These are phyloP conservation scores for Striga hermonthica DNA, from an alignment of 305 asterid species.

Conservation along the genomic window DNA sequence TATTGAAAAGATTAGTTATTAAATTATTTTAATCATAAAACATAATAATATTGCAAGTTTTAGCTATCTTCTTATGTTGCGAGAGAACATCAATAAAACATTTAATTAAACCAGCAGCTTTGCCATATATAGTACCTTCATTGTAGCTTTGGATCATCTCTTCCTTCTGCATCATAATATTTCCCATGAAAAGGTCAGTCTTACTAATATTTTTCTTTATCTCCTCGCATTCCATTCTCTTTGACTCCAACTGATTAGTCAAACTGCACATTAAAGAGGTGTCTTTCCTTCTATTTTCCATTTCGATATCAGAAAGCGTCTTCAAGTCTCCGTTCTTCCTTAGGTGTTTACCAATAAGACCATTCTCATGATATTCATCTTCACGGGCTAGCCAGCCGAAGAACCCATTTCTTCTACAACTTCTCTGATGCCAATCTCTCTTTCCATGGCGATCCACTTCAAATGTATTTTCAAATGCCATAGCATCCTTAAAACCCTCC, in stretches of 20 bases:
- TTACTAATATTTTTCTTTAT: slow-evolving; percentile 54
- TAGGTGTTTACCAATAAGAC: slow-evolving; percentile 54
- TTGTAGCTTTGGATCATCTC: slow-evolving; percentile 50
- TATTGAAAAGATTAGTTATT: slow-evolving; percentile 6
- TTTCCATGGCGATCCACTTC: slow-evolving; percentile 61
- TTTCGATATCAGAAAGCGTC: slow-evolving; percentile 57
- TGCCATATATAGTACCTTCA: slow-evolving; percentile 42
- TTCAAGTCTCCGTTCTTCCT: slow-evolving; percentile 64
- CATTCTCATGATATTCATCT: slow-evolving; percentile 46
- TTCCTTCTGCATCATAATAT: slow-evolving; percentile 55
- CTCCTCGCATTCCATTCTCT: slow-evolving; percentile 52
- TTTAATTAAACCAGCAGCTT: slow-evolving; percentile 25
- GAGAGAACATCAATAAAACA: slow-evolving; percentile 21
- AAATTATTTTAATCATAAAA: slow-evolving; percentile 14
- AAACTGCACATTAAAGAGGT: slow-evolving; percentile 43
- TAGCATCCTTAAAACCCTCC: slow-evolving; percentile 66
- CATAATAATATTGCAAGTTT: slow-evolving; percentile 13
- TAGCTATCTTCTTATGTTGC: slow-evolving; percentile 4
- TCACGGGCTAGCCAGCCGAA: slow-evolving; percentile 82
- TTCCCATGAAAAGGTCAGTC: slow-evolving; percentile 46
- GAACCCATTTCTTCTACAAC: slow-evolving; percentile 42
- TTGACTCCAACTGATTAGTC: slow-evolving; percentile 42
- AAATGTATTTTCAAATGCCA: slow-evolving; percentile 65
- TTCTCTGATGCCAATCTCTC: slow-evolving; percentile 49
- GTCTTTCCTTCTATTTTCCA: slow-evolving; percentile 45